Evolutionary conservation across 129 eudicot species (phyloP), one percentile per base, ranked within the genome.

Genomic region (Artemisia argyi): DNA sequence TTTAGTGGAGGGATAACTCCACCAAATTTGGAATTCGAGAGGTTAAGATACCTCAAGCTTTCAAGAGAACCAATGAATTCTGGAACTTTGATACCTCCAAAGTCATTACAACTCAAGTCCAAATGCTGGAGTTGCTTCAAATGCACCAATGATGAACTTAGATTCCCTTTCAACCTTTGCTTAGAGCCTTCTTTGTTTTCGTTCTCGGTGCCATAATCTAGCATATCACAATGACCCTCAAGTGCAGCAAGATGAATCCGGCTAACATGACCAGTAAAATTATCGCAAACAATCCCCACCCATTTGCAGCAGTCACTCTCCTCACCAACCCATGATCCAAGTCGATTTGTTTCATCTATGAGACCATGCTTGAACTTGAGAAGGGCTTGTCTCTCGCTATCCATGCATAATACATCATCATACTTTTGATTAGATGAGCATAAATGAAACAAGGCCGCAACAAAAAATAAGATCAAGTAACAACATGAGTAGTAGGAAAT

Each of bases 351-450:
- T 46, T 28, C 62, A 30, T 73, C 82, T 7, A 58, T 17, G 4
- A 81, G 67, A 44, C 44, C 76, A 7, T 46, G 52, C 60, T 67
- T 77, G 65, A 82, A 73, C 61, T 44, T 19, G 14, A 81, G 54
- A 18, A 73, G 79, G 11, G 82, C 79, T 15, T 12, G 51, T 60
- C 49, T 66, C 11, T 81, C 81, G 2, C 16, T 57, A 7, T 47
- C 78, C n/a, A 66, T 30, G 72, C 84, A 75, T 28, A 48, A 20
- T 32, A 73, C 66, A 28, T 35, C 61, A 48, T 16, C 12, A 20
- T 32, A 26, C 11, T 16, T 73, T 50, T 53, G 62, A 49, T 61
- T 4, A 28, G 77, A 61, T n/a, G 30, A 16, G 66, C 77, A 61
- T 64, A 73, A 47, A 49, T 61, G 69, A 48, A 17, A 60, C 12